These are phyloP conservation scores for Neurospora sp. DNA, from an alignment of 495 filamentous ascomycete genomes.

Conservation along the genomic window DNA sequence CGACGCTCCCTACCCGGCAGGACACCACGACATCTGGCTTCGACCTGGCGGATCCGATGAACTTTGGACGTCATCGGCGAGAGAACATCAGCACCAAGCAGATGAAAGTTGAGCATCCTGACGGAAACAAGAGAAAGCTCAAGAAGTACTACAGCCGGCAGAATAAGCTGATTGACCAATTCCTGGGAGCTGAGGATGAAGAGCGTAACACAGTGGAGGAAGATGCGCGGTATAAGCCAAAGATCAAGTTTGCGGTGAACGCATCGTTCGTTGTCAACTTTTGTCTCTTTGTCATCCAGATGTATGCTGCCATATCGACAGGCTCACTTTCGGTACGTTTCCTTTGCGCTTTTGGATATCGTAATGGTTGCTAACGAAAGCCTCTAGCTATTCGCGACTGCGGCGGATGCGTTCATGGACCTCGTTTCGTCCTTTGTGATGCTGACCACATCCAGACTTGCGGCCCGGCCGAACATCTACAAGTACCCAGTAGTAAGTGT, in stretches of 20 bases:
- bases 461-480: constrained; percentile 42
- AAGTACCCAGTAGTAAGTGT: constrained; percentile 42
- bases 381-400: constrained; percentile 42
- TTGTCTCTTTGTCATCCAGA: constrained; percentile 45
- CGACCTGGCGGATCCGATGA: constrained; percentile 26
- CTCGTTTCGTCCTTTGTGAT: constrained; percentile 48
- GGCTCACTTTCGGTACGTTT: constrained; percentile 38
- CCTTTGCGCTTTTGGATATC: not conserved
- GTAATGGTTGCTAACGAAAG: constrained; percentile 4
- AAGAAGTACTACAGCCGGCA: constrained; percentile 45
- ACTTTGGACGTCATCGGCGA: constrained; percentile 31
- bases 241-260: constrained; percentile 47
- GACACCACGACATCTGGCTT: constrained; percentile 7
- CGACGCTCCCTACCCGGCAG: not conserved
- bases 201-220: constrained; percentile 38
- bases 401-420: constrained; percentile 50
- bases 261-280: constrained; percentile 44
- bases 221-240: constrained; percentile 36
- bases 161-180: constrained; percentile 46
- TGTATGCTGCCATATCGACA: constrained; percentile 47
- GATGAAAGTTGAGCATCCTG: constrained; percentile 35
- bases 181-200: constrained; percentile 42
- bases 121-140: constrained; percentile 32
- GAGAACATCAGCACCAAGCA: constrained; percentile 29
- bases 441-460: constrained; percentile 41